These are phyloP conservation scores for Volutella citrinella DNA, from an alignment of 2,329 filamentous ascomycete species.

Conservation along the genomic window DNA sequence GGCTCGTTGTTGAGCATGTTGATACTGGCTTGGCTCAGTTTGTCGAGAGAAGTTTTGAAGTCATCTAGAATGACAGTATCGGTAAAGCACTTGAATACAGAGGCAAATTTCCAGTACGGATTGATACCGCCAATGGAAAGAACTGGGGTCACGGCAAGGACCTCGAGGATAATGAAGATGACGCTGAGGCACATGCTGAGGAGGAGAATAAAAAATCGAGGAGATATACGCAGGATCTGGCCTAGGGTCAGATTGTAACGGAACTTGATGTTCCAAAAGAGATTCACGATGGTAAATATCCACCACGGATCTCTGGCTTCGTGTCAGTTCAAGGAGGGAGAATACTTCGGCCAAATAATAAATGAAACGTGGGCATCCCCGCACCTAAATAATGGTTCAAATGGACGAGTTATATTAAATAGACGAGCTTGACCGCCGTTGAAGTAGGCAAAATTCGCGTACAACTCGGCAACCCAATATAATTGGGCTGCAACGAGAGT, in stretches of 20 bases:
- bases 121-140: conserved; percentile 34
- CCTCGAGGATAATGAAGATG: conserved; percentile 59
- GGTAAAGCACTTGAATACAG: conserved; percentile 56
- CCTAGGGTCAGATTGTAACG: conserved; percentile 57
- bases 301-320: conserved; percentile 60
- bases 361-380: too few relatives aligned
- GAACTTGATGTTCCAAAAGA: conserved; percentile 62
- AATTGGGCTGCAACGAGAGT: conserved; percentile 58
- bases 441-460: conserved; percentile 64
- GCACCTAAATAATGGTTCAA: conserved; percentile 58
- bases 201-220: conserved; percentile 62
- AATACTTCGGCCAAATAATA: too few relatives aligned
- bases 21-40: too few relatives aligned
- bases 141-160: conserved; percentile 54
- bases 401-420: conserved; percentile 54
- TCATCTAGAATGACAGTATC: conserved; percentile 66
- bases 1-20: too few relatives aligned
- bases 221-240: conserved; percentile 58
- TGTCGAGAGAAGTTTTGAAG: conserved; percentile 58
- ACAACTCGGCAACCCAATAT: conserved; percentile 64
- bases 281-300: conserved; percentile 57
- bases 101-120: conserved; percentile 18
- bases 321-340: neutral
- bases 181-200: conserved; percentile 59
- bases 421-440: conserved; percentile 48